Conservation (phyloP, 2,329 filamentous ascomycete genomes). For the Diaporthe longicolla region DNA sequence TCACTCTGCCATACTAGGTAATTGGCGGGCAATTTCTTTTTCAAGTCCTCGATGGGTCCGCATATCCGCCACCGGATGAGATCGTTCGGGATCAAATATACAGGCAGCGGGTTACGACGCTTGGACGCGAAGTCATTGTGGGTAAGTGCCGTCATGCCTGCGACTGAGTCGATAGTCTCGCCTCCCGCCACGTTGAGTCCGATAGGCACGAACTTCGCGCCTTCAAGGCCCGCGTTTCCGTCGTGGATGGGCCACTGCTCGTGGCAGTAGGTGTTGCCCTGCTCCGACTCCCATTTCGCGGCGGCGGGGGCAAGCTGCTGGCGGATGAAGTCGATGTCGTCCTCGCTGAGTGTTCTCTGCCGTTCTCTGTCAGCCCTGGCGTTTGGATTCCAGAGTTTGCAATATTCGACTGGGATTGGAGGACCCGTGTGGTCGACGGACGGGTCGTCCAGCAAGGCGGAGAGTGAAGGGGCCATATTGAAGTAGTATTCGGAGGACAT, state of each 20-base stretch:
- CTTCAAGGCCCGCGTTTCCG: background rate
- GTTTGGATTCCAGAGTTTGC: background rate
- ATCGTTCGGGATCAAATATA: background rate
- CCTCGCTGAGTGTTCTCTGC: too few relatives aligned
- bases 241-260: background rate
- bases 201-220: background rate
- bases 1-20: background rate
- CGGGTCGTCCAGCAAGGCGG: background rate
- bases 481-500: too few relatives aligned
- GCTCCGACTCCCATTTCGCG: background rate
- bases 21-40: background rate
- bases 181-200: background rate
- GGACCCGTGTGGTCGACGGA: background rate
- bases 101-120: background rate
- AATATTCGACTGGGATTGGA: background rate
- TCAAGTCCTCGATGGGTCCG: too few relatives aligned
- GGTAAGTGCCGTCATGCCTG: background rate
- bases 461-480: background rate
- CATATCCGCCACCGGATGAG: background rate
- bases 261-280: background rate
- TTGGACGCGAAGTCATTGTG: background rate
- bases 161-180: background rate
- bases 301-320: background rate
- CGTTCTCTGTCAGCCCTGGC: background rate
- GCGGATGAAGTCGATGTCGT: background rate